Base-by-base conservation (phyloP, 1,284 basidiomycete genomes). In the Cutaneotrichosporon cutaneum region DNA sequence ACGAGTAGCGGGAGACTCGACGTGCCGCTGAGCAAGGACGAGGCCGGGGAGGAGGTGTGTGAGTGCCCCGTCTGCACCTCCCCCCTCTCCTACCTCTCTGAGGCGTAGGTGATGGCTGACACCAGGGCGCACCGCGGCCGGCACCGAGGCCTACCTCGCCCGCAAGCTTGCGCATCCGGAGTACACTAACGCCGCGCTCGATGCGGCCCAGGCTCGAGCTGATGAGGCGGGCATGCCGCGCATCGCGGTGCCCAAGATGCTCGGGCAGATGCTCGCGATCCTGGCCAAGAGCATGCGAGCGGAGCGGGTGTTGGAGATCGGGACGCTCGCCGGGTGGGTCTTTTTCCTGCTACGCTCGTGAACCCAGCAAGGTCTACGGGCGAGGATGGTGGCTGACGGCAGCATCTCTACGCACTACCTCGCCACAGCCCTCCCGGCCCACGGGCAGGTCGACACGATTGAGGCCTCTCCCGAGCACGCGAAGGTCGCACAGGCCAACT, bases 361-460 rank as follows among this genome's bases (percentile, higher is more conserved):
- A n/a, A n/a, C n/a, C n/a, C n/a, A n/a, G n/a, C n/a, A n/a, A n/a
- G n/a, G n/a, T n/a, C n/a, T n/a, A n/a, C n/a, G n/a, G n/a, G n/a
- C n/a, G n/a, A n/a, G n/a, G n/a, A n/a, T n/a, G n/a, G n/a, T n/a
- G 75, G 74, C 44, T 45, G 44, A 45, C n/a, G 10, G n/a, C 16
- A 45, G 44, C 6, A 30, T 51, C 59, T 74, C 75, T 6, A 76
- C 77, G 0, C 56, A 62, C 10, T 77, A 73, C 63, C 61, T 78
- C 13, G 71, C 73, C 18, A 60, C 63, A 21, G 66, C 70, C 0
- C 67, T 78, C 0, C 74, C 75, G 0, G 16, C 60, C 0, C 67
- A 72, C 55, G 77, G 77, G 1, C 70, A 70, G 58, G 70, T 78
- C 45, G 77, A 78, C 66, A 77, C 75, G 8, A 68, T 78, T 45